phyloP scores from a whole-genome alignment of 192 early-diverging fungal genomes.

The Linnemannia schmuckeri region DNA sequence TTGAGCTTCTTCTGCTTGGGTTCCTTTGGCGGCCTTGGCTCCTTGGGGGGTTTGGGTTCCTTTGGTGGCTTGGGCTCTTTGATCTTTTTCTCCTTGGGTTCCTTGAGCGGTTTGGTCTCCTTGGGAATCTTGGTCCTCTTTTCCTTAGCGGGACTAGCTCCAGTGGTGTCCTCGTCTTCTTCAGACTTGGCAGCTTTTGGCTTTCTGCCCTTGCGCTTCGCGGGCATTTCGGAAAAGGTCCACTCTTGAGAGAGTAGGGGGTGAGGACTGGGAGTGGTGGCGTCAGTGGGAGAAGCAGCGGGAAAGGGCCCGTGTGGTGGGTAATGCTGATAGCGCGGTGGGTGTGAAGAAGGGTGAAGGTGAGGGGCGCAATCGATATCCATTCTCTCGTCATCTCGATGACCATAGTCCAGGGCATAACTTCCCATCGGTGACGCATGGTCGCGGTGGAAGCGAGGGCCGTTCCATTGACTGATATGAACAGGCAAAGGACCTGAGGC shows the following conservation, averaged over 20 bases:
- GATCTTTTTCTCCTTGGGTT: constrained; percentile 17
- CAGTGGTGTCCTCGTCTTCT: background rate
- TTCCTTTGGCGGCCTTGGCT: constrained; percentile 9
- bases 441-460: background rate
- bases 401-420: background rate
- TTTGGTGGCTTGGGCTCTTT: constrained; percentile 23
- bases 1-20: constrained; percentile 20
- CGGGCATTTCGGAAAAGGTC: background rate
- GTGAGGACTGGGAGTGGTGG: background rate
- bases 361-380: background rate
- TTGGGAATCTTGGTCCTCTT: constrained; percentile 16
- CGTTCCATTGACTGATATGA: background rate
- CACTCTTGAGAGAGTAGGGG: too few species aligned
- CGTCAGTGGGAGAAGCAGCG: constrained; percentile 32
- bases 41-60: constrained; percentile 13
- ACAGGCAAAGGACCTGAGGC: background rate
- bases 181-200: constrained; percentile 38
- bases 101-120: constrained; percentile 16
- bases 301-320: background rate
- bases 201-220: constrained; percentile 39
- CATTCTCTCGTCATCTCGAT: background rate
- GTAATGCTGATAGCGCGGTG: background rate
- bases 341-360: background rate
- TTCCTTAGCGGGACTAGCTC: background rate
- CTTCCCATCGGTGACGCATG: background rate